phyloP scores from a whole-genome alignment of 371 early-diverging fungal genomes.

The Amoeboaphelidium protococcarum region DNA sequence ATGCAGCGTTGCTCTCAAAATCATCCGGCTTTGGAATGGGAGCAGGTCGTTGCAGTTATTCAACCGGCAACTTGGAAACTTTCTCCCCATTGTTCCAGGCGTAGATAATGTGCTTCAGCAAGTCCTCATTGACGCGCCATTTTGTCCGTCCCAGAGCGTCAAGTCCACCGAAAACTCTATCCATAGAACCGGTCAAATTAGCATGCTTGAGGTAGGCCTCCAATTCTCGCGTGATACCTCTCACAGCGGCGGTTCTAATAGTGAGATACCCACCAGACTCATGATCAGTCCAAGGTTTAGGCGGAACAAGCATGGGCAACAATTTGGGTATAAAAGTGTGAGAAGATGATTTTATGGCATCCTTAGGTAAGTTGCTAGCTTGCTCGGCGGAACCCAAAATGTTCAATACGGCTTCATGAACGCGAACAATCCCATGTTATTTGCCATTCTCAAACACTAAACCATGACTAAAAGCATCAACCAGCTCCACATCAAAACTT shows the following conservation, averaged over 20 bases:
- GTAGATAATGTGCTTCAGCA: slow-evolving; percentile 44
- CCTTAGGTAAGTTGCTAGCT: neutral
- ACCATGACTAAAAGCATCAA: neutral
- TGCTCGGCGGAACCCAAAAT: neutral
- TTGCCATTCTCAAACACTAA: neutral
- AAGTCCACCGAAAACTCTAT: slow-evolving; percentile 37
- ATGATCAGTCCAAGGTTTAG: slow-evolving; percentile 74
- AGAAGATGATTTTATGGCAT: neutral
- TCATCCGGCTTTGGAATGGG: neutral
- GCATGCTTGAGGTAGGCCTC: slow-evolving; percentile 45
- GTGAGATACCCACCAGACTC: slow-evolving; percentile 73
- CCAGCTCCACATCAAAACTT: neutral
- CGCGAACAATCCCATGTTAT: neutral
- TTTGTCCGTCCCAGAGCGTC: slow-evolving; percentile 69
- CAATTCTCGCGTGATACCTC: slow-evolving; percentile 36
- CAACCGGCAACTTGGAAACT: slow-evolving; percentile 47
- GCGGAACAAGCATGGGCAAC: slow-evolving; percentile 82
- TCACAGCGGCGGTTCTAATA: slow-evolving; percentile 29
- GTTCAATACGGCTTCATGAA: neutral
- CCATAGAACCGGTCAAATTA: slow-evolving; percentile 39
- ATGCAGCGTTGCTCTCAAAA: slow-evolving; percentile 14
- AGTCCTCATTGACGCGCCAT: slow-evolving; percentile 63
- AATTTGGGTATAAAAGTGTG: slow-evolving; percentile 33
- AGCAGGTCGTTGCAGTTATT: slow-evolving; percentile 11
- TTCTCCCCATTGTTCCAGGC: slow-evolving; percentile 67